These are phyloP conservation scores for Adansonia grandidieri DNA, from an alignment of 441 rosid genomes.

Conservation along the genomic window DNA sequence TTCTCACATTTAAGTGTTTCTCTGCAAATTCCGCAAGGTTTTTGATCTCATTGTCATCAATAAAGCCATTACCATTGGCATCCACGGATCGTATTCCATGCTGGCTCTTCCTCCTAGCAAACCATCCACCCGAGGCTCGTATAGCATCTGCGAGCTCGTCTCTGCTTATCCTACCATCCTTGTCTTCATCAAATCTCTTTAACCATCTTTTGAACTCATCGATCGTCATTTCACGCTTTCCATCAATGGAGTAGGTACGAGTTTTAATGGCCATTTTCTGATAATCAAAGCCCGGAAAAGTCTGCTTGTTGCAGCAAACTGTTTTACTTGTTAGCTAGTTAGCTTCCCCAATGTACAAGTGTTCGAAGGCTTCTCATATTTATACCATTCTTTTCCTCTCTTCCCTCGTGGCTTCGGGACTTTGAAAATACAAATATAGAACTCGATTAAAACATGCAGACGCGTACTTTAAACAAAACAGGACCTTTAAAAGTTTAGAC, in stretches of 20 bases:
- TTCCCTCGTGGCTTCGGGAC: not conserved
- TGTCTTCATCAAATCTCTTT: slow-evolving; percentile 20
- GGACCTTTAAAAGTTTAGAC: not conserved
- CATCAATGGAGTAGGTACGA: slow-evolving; percentile 4
- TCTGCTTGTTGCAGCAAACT: not conserved
- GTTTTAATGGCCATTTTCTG: slow-evolving; percentile 17
- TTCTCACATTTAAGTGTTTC: slow-evolving; percentile 14
- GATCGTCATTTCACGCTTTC: slow-evolving; percentile 21
- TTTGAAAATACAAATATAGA: not conserved
- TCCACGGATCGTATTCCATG: slow-evolving; percentile 36
- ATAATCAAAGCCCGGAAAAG: not conserved
- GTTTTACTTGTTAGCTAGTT: not conserved
- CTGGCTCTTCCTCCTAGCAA: slow-evolving; percentile 37
- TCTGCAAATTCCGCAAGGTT: slow-evolving; percentile 28
- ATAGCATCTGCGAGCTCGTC: slow-evolving; percentile 44
- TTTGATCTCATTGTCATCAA: slow-evolving; percentile 43
- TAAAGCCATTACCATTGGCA: slow-evolving; percentile 39
- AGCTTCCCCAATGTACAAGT: not conserved
- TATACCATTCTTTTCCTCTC: not conserved
- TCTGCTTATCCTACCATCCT: slow-evolving; percentile 41
- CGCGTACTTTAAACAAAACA: not conserved
- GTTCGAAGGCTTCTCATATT: slow-evolving; percentile 1
- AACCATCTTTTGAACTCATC: slow-evolving; percentile 21
- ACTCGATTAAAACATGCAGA: slow-evolving; percentile 3
- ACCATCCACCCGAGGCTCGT: slow-evolving; percentile 39